Conservation (phyloP, 495 filamentous ascomycete species). For the Aspergillus panamensis region DNA sequence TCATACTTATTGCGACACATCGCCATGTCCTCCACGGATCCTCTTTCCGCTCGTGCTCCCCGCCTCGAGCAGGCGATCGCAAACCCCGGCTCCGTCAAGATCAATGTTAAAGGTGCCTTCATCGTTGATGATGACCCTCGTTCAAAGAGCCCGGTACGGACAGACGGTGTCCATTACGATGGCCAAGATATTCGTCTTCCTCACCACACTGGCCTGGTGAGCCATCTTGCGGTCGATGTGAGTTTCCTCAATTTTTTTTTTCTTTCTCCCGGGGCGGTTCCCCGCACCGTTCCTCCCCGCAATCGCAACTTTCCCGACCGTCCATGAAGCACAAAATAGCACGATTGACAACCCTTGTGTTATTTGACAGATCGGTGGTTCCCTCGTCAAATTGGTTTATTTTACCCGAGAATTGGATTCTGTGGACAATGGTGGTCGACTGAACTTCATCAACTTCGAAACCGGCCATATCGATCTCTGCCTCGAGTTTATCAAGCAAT, state of each 20-base stretch:
- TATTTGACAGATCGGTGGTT: slow-evolving; percentile 79
- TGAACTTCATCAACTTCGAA: slow-evolving; percentile 95
- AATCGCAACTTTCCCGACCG: slow-evolving; percentile 21
- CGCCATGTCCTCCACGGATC: slow-evolving; percentile 22
- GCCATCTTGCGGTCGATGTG: slow-evolving; percentile 96
- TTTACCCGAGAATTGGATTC: slow-evolving; percentile 84
- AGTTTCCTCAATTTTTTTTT: slow-evolving; percentile 32
- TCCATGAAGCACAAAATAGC: slow-evolving; percentile 1
- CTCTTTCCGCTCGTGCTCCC: slow-evolving; percentile 23
- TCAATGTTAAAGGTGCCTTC: slow-evolving; percentile 94
- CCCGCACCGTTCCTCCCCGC: slow-evolving; percentile 37
- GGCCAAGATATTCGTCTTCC: slow-evolving; percentile 92
- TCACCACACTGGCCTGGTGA: slow-evolving; percentile 87
- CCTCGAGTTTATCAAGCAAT: slow-evolving; percentile 77
- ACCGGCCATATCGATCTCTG: slow-evolving; percentile 89
- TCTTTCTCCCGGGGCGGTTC: slow-evolving; percentile 25
- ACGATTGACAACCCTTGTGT: slow-evolving; percentile 24
- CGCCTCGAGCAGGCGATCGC: slow-evolving; percentile 66
- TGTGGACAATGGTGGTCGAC: slow-evolving; percentile 76
- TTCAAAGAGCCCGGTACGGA: slow-evolving; percentile 43
- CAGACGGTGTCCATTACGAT: slow-evolving; percentile 67
- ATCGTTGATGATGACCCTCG: slow-evolving; percentile 81
- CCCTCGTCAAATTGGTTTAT: slow-evolving; percentile 93
- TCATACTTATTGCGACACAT: slow-evolving; percentile 19
- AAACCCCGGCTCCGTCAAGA: slow-evolving; percentile 81